Evolutionary conservation across 495 filamentous ascomycete species (phyloP), one percentile per base, ranked within the genome.

Genomic region (Pseudomonodictys pantanalensis): DNA sequence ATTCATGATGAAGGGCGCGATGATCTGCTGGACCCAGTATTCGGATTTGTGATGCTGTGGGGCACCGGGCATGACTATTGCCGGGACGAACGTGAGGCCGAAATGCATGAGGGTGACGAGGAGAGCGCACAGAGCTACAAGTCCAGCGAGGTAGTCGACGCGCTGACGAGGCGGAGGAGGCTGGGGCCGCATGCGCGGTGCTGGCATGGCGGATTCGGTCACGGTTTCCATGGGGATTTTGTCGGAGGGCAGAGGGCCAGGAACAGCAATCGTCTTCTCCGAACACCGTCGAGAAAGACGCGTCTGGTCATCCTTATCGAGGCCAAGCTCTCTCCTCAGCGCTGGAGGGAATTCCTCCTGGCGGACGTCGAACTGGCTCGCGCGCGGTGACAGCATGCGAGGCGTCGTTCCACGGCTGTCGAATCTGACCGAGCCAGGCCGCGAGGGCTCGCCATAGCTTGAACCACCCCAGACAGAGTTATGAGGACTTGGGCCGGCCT

Each of bases 91-190:
- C 0, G 73, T 76, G 4, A 73, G 61, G 15, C 64, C 54, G 48
- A 75, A 77, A 58, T 76, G 75, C 52, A 68, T 69, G 51, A 64
- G 50, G 3, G 74, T 73, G 10, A 77, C 75, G 3, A 77, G 58
- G 20, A 76, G 35, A 29, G 72, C 61, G 52, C 60, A 69, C 8
- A 77, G 38, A 9, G 72, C 71, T 10, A 75, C 66, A 2, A 76
- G 57, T 11, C 75, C 75, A 6, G 75, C 75, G n/a, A 77, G 60
- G 55, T 76, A 76, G 57, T 77, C 75, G 22, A 77, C 64, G 18
- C 75, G 62, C 35, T 72, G 60, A 35, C 58, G 56, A 2, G 56
- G 52, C 18, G 52, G 46, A n/a, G 60, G 60, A 26, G 60, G 57
- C 10, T 56, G 51, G 10, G 52, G 1, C 35, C 25, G 22, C 55